Evolutionary conservation across 768 basidiomycete genomes (phyloP), one percentile per base, ranked within the genome.

Genomic region (Lentinus tigrinus): DNA sequence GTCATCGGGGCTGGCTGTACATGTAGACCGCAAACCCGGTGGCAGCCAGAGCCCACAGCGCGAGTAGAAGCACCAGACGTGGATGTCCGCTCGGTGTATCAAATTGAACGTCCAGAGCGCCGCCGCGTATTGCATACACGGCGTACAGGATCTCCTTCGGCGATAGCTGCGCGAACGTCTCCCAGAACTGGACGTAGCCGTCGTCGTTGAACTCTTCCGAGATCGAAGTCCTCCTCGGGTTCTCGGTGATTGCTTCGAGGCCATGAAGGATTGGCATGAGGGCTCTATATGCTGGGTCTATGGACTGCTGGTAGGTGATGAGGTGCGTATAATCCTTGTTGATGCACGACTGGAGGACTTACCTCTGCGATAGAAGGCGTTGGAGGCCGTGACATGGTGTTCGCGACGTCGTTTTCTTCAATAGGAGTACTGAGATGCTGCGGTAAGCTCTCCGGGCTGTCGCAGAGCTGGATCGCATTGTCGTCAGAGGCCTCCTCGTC

Each of bases 71-170:
- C 3, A 31, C 7, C 6, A 37, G 40, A 37, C 40, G 19, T 13
- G 21, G 13, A 28, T 14, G 21, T 4, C 3, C 21, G 8, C n/a
- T 6, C 5, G 40, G 47, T 3, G 26, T 1, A 5, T 43, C 23
- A 16, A 42, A 21, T 7, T 39, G 58, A 13, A 51, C 40, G 14
- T 54, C 58, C 7, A 54, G 53, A 1, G 37, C 48, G 4, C 58
- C 58, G 0, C 47, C 40, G 24, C 54, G 58, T 13, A 60, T 50
- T 13, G 58, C 58, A 26, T 60, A 60, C 7, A 55, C 58, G 1
- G 58, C 58, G n/a, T 34, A 54, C 0, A 60, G 43, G 9, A 60
- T 34, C n/a, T 60, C 53, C 34, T 54, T 54, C 27, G 53, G 53
- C 1, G 53, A 55, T 2, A 60, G 49, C 42, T 60, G 53, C 7